Evolutionary conservation across 352 stramenopile genomes (phyloP).

Genomic region (Phytophthora hibernalis): DNA sequence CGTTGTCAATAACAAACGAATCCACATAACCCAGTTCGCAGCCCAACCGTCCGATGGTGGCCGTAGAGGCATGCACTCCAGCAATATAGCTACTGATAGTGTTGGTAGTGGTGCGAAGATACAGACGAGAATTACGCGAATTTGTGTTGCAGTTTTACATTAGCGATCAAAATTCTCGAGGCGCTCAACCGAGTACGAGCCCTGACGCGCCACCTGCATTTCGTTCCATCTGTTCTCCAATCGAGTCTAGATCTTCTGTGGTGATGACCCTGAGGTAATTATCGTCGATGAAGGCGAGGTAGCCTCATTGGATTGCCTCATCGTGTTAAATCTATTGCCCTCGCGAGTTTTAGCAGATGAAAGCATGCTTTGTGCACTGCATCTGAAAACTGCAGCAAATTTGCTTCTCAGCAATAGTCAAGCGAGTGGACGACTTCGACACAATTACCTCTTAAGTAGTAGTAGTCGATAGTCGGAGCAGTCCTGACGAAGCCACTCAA

Average conservation of each 20-base stretch:
- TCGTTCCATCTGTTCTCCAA: background rate
- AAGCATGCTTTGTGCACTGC: too few relatives aligned
- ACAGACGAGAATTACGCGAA: background rate
- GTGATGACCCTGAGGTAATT: background rate
- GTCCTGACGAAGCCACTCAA: too few relatives aligned
- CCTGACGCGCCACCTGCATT: background rate
- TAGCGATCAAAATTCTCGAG: background rate
- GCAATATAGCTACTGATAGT: background rate
- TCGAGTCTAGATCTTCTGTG: background rate
- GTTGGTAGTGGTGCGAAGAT: background rate
- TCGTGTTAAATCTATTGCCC: too few relatives aligned
- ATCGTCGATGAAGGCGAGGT: background rate
- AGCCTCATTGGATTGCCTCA: background rate
- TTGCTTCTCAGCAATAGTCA: too few relatives aligned
- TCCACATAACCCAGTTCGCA: background rate
- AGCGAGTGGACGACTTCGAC: too few relatives aligned
- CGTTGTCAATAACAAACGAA: background rate
- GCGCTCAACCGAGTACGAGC: slow-evolving; percentile 1
- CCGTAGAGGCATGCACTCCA: background rate
- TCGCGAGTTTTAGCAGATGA: too few relatives aligned
- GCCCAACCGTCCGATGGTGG: background rate
- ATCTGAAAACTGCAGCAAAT: too few relatives aligned
- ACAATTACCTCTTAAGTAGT: too few relatives aligned
- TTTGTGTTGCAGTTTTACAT: background rate
- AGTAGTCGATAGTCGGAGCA: too few relatives aligned